Evolutionary conservation across 371 early-diverging fungal genomes (phyloP).

Genomic region (Mucor ambiguus): DNA sequence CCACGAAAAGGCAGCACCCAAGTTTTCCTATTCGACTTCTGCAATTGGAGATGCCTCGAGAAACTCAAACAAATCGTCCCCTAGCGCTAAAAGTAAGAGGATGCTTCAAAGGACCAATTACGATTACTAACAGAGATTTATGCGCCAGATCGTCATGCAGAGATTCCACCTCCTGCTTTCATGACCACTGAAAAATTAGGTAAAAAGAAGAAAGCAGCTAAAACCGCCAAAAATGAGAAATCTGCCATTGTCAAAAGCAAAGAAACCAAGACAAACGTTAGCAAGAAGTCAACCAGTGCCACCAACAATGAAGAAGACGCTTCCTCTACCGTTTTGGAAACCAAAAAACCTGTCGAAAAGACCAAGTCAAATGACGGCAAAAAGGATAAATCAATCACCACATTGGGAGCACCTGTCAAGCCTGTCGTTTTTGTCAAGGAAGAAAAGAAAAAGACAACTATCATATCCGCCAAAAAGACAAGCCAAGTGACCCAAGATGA

Average conservation of each 20-base stretch:
- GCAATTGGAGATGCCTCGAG: background rate
- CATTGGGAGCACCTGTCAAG: constrained; percentile 6
- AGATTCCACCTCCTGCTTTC: constrained; percentile 20
- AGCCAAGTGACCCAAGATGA: background rate
- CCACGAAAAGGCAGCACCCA: background rate
- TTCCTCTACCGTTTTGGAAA: background rate
- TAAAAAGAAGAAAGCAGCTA: constrained; percentile 10
- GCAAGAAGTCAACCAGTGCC: background rate
- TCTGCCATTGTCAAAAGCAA: background rate
- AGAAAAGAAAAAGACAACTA: background rate
- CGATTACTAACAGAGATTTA: background rate
- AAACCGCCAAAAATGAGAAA: background rate
- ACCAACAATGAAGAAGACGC: no score
- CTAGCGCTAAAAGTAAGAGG: constrained; percentile 18
- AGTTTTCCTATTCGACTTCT: background rate
- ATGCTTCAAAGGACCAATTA: no score
- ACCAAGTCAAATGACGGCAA: background rate
- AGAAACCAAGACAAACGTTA: background rate
- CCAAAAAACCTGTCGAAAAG: background rate
- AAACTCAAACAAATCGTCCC: constrained; percentile 1
- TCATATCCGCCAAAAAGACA: background rate
- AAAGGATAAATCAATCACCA: background rate
- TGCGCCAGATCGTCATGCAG: constrained; percentile 21
- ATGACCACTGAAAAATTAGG: background rate
- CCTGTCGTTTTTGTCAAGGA: constrained; percentile 13